Conservation (phyloP, 305 asterid genomes). For the Solanum hybrid region DNA sequence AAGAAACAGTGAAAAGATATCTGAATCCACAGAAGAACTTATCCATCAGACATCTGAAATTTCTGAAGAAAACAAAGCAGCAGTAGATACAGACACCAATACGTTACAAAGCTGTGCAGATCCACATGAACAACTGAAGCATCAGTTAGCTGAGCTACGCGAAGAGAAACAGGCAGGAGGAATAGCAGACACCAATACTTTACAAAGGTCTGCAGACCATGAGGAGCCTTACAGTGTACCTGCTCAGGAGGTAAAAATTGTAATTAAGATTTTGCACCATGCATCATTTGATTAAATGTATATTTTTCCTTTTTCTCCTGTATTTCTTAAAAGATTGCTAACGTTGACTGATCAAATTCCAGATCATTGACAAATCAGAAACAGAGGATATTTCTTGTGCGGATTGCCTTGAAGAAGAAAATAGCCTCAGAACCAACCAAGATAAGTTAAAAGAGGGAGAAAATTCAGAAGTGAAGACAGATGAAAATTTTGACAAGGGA, state of each 20-base stretch:
- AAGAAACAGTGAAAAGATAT: background rate
- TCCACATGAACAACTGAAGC: background rate
- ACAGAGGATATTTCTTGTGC: conserved; percentile 9
- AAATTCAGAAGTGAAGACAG: conserved; percentile 4
- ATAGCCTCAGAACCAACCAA: conserved; percentile 17
- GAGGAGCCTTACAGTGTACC: background rate
- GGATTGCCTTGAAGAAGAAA: conserved; percentile 23
- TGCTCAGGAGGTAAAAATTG: background rate
- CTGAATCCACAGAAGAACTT: background rate
- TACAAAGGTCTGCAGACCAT: background rate
- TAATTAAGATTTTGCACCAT: background rate
- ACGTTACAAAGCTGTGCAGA: background rate
- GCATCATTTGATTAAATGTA: background rate
- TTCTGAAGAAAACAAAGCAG: background rate
- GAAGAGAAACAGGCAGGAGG: background rate
- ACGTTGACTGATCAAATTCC: conserved; percentile 16
- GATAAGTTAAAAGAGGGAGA: conserved; percentile 11
- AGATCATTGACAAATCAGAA: conserved; percentile 19
- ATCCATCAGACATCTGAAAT: background rate
- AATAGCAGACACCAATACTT: background rate
- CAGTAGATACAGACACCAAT: background rate
- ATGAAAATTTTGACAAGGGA: conserved; percentile 4
- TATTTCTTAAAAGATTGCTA: background rate
- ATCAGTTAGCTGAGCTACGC: background rate
- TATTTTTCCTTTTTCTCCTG: conserved; percentile 1